Base-by-base conservation (phyloP, 2,329 filamentous ascomycete genomes). In the Drechslerella coelobrocha region DNA sequence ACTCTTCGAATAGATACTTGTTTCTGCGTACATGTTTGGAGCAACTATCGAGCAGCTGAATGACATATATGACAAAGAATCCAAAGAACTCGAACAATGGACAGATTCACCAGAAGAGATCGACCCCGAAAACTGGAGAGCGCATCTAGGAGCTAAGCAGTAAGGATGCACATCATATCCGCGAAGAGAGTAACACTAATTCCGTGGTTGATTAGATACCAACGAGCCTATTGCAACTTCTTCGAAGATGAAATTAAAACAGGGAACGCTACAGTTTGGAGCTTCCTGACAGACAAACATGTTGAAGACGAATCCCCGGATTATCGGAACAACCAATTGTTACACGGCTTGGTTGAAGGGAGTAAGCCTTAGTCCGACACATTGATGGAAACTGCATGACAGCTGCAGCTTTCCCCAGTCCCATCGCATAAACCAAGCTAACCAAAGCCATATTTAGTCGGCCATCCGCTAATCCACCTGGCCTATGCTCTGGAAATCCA, bases 221-320 rank as follows among this genome's bases (percentile, higher is more conserved):
- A 99, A 79, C 85, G 93, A 68, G 93, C 92, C 0, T 99, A 88
- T 77, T 83, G 99, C 61, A 92, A 99, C 78, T 97, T 94, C 78
- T 97, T 96, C 77, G 94, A 99, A 78, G 94, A 99, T 78, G 87
- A 91, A 76, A 82, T 97, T 27, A 92, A 90, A 2, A 81, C 82
- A 17, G 85, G 94, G 91, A 90, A 89, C 77, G 82, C 83, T 57
- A 85, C 96, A 1, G 81, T 95, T 7, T 81, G 86, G 2, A 85
- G 92, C 72, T 97, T 89, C 77, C 79, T 99, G 48, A 90, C 93
- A 73, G 80, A 83, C 43, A 89, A 88, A 31, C 84, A 90, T 54
- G 82, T 89, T 77, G 92, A 93, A 2, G 51, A 61, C 7, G 45
- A 56, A 37, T 26, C 23, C 0, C 24, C 27, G 1, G 37, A 43